Evolutionary conservation across 164 flowering plant species (phyloP).

Genomic region (Stephania yunnanensis): DNA sequence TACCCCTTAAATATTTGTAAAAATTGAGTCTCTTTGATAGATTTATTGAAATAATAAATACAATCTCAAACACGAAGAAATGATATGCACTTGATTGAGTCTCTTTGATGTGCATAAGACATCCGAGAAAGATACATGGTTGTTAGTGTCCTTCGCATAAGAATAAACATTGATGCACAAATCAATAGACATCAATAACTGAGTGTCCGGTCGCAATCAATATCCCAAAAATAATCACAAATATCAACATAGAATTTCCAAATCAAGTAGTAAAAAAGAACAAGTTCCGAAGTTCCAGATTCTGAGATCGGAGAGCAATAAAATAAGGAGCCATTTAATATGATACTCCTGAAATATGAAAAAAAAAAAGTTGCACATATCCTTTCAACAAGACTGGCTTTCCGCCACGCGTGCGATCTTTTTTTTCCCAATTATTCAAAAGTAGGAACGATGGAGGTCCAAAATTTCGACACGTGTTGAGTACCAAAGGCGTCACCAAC

Average conservation of each 20-base stretch:
- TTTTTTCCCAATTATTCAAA: neutral
- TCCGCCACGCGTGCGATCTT: neutral
- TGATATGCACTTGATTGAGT: too few species aligned
- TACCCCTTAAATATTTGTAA: too few species aligned
- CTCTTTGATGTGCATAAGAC: too few species aligned
- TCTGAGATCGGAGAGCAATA: neutral
- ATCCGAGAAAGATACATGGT: too few species aligned
- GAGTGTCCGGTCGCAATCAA: neutral
- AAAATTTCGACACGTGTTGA: neutral
- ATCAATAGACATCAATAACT: too few species aligned
- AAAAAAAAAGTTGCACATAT: neutral
- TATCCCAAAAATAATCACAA: neutral
- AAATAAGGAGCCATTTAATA: constrained; percentile 1
- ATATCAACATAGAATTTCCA: neutral
- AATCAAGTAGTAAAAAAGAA: neutral
- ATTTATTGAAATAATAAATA: too few species aligned
- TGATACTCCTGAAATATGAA: neutral
- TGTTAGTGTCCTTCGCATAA: too few species aligned
- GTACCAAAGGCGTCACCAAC: neutral
- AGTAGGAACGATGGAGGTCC: neutral
- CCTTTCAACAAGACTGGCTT: neutral
- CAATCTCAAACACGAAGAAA: too few species aligned
- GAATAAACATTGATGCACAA: too few species aligned
- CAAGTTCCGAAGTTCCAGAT: neutral
- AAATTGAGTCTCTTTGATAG: too few species aligned